Evolutionary conservation across 1,284 basidiomycete species (phyloP), one percentile per base, ranked within the genome.

Genomic region (Calocybe gambosa): DNA sequence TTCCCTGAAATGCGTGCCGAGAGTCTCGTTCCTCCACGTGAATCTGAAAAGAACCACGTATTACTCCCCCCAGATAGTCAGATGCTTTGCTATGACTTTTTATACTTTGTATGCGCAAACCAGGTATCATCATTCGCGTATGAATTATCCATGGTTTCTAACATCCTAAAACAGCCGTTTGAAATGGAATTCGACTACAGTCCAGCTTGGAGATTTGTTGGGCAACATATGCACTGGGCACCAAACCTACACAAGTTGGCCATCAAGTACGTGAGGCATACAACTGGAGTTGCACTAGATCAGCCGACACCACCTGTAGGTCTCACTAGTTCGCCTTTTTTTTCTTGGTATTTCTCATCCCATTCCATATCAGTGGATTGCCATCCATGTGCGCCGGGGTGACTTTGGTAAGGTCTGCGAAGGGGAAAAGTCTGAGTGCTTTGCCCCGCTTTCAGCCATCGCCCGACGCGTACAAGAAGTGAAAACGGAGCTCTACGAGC

Each of bases 381-480:
- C 73, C 6, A 70, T 85, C 38, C 83, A 86, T 57, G 66, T 77
- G 16, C 77, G 84, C 10, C 79, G 76, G 44, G 75, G 72, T 2
- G 84, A 86, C 57, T 87, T 89, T 59, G 55, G 55, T 39, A 64
- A 58, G 50, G 79, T 69, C 57, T 82, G 79, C 55, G 58, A 63
- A 12, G 68, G 68, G 4, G 59, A 67, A 8, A 59, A 70, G 10
- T 64, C 70, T 13, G 75, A 79, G 37, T 89, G 85, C 56, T 84
- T 80, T 51, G 77, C 82, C 1, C 67, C 82, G 0, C 58, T 85
- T 13, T 58, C 74, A 23, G 76, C 71, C 38, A 79, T 82, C 55
- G 74, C 66, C 13, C 70, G 73, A 42, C 75, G 78, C 36, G 80
- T 88, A 4, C 63, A 73, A 16, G 81, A 85, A 58, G 73, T 86